A percentile compares a stretch with the other conserved stretches of the same genome.
Conservation (phyloP, 352 stramenopile genomes). For the Phytopythium delawarense region DNA sequence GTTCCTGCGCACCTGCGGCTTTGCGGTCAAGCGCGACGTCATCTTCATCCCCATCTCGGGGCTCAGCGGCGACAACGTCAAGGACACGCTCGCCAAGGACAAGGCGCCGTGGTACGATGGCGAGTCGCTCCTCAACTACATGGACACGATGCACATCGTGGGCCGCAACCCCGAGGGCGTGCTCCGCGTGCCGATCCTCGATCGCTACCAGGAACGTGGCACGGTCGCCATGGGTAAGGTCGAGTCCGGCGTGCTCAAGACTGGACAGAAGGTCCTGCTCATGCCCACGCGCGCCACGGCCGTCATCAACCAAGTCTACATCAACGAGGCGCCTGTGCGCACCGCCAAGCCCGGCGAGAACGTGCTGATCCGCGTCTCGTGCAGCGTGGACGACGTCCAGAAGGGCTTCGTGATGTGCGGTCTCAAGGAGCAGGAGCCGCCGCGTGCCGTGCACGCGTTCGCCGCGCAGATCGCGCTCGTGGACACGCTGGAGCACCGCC, state of each 20-base stretch:
- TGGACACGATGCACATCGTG: slow-evolving; percentile 92
- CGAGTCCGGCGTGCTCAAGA: slow-evolving; percentile 91
- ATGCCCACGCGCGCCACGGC: slow-evolving; percentile 90
- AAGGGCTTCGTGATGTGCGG: slow-evolving; percentile 94
- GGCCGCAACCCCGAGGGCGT: slow-evolving; percentile 89
- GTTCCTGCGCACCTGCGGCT: slow-evolving; percentile 93
- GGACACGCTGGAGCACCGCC: slow-evolving; percentile 96
- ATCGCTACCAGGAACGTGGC: slow-evolving; percentile 96
- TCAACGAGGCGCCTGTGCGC: slow-evolving; percentile 93
- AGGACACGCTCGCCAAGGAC: slow-evolving; percentile 73
- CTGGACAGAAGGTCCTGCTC: slow-evolving; percentile 92
- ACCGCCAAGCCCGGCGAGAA: slow-evolving; percentile 97
- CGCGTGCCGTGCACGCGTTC: slow-evolving; percentile 74
- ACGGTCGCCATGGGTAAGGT: slow-evolving; percentile 98
- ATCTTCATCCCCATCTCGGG: slow-evolving; percentile 98
- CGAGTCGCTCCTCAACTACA: slow-evolving; percentile 90
- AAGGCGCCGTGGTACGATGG: slow-evolving; percentile 93
- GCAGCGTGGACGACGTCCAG: slow-evolving; percentile 77
- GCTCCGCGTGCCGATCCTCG: slow-evolving; percentile 95
- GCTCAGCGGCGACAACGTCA: slow-evolving; percentile 95
- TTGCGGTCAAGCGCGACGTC: slow-evolving; percentile 97
- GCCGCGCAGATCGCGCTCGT: slow-evolving; percentile 94
- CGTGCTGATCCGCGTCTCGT: slow-evolving; percentile 94
- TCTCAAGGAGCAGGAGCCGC: slow-evolving; percentile 34
- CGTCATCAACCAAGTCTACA: slow-evolving; percentile 79